These are phyloP conservation scores for Peronospora belbahrii DNA, from an alignment of 352 stramenopile genomes.

Conservation along the genomic window DNA sequence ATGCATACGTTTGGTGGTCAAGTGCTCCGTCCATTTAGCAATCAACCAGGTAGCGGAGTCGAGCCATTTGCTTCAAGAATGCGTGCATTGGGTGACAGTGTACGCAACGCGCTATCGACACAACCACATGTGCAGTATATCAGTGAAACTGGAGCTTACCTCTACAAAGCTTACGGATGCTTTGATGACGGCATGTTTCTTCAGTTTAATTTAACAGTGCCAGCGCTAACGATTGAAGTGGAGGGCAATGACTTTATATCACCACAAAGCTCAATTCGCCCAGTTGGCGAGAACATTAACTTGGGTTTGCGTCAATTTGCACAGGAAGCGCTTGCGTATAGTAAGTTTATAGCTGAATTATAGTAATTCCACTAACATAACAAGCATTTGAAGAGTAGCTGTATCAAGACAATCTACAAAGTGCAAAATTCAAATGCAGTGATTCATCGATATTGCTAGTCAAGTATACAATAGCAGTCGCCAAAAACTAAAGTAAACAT, in stretches of 20 bases:
- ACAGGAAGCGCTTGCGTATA: slow-evolving; percentile 40
- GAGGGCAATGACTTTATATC: slow-evolving; percentile 63
- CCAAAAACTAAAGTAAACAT: no score
- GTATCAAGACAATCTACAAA: no score
- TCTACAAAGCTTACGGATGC: slow-evolving; percentile 68
- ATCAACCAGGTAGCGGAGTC: slow-evolving; percentile 24
- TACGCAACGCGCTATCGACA: slow-evolving; percentile 41
- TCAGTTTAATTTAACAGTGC: slow-evolving; percentile 51
- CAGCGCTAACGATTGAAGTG: slow-evolving; percentile 62
- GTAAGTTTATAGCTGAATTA: slow-evolving; percentile 27
- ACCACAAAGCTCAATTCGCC: slow-evolving; percentile 45
- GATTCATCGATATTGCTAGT: no score
- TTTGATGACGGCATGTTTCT: slow-evolving; percentile 59
- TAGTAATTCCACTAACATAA: no score
- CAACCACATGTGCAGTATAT: slow-evolving; percentile 33
- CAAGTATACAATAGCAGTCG: no score
- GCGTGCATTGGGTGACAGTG: slow-evolving; percentile 33
- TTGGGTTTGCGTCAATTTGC: slow-evolving; percentile 52
- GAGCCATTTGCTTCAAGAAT: slow-evolving; percentile 52
- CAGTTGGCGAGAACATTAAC: slow-evolving; percentile 48
- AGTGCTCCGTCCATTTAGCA: slow-evolving; percentile 62
- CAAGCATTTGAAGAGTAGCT: no score
- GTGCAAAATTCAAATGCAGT: no score
- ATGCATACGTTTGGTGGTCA: slow-evolving; percentile 53
- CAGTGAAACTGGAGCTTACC: slow-evolving; percentile 39